Conservation (phyloP, 2,329 filamentous ascomycete species). For the Pochonia chlamydosporia region DNA sequence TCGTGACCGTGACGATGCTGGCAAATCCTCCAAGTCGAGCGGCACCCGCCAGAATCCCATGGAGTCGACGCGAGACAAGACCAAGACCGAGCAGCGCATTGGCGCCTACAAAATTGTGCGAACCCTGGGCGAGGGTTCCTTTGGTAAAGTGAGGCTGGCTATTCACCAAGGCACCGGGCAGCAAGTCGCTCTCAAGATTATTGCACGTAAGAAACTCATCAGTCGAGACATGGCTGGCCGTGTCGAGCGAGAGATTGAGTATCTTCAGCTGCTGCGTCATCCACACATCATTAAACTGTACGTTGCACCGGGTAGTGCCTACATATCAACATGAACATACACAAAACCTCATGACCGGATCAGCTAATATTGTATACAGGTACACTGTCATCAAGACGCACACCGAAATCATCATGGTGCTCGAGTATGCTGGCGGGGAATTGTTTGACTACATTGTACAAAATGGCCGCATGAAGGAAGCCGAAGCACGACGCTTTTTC, state of each 20-base stretch:
- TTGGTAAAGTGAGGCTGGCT: constrained; percentile 97
- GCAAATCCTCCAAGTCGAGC: constrained; percentile 18
- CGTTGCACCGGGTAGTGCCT: constrained; percentile 21
- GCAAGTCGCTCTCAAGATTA: constrained; percentile 97
- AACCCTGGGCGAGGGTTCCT: constrained; percentile 92
- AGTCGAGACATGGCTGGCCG: constrained; percentile 97
- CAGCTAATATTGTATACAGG: constrained; percentile 34
- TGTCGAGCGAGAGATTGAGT: constrained; percentile 97
- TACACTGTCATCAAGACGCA: constrained; percentile 96
- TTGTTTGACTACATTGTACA: constrained; percentile 98
- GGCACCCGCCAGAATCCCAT: constrained; percentile 26
- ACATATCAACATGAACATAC: neutral
- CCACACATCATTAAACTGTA: constrained; percentile 99
- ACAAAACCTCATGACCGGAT: neutral
- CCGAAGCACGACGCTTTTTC: constrained; percentile 94
- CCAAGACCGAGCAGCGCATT: constrained; percentile 73
- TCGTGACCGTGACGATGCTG: constrained; percentile 14
- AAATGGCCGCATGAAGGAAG: constrained; percentile 84
- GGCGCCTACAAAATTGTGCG: constrained; percentile 87
- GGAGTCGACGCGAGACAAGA: constrained; percentile 34
- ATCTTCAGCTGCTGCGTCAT: constrained; percentile 89
- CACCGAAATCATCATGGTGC: constrained; percentile 96
- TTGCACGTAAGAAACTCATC: constrained; percentile 90
- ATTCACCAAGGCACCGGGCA: constrained; percentile 88
- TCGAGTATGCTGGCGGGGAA: constrained; percentile 95